Conservation (phyloP, 2,329 filamentous ascomycete genomes). For the Neonectria magnoliae region DNA sequence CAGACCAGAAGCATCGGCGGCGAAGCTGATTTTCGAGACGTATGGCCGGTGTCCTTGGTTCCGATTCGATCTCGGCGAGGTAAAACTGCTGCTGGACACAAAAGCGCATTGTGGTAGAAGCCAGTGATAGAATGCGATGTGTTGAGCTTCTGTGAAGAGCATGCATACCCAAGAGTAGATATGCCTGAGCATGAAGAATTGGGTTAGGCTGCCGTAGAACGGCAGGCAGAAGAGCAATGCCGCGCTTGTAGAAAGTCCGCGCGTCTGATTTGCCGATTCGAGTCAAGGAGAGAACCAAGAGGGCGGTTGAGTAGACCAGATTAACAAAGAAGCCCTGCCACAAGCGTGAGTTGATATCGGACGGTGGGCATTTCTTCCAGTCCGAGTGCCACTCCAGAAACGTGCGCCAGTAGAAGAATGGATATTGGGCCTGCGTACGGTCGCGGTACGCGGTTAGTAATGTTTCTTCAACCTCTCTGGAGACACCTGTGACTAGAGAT, state of each 20-base stretch:
- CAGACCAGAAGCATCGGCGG: slow-evolving; percentile 46
- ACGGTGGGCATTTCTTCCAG: slow-evolving; percentile 28
- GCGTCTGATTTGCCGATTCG: slow-evolving; percentile 31
- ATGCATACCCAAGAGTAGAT: slow-evolving; percentile 40
- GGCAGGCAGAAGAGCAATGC: slow-evolving; percentile 26
- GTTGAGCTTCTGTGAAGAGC: slow-evolving; percentile 42
- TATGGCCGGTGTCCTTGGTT: not conserved
- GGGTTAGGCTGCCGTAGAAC: slow-evolving; percentile 31
- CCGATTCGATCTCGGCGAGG: slow-evolving; percentile 35
- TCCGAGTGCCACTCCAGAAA: slow-evolving; percentile 29
- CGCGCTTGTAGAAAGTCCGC: slow-evolving; percentile 33
- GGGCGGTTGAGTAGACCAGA: slow-evolving; percentile 38
- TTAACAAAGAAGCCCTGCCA: slow-evolving; percentile 44
- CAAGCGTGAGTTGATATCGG: slow-evolving; percentile 1
- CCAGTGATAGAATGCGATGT: slow-evolving; percentile 41
- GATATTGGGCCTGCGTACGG: slow-evolving; percentile 41
- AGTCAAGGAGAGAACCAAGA: slow-evolving; percentile 30
- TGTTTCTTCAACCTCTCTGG: slow-evolving; percentile 29
- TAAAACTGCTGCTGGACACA: slow-evolving; percentile 44
- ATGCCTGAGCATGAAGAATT: slow-evolving; percentile 28
- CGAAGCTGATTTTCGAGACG: slow-evolving; percentile 34
- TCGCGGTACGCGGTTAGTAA: slow-evolving; percentile 40
- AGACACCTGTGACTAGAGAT: not conserved
- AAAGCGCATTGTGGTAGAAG: slow-evolving; percentile 40
- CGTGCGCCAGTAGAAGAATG: slow-evolving; percentile 36